A percentile compares a stretch with the other conserved stretches of the same genome.
These are phyloP conservation scores for Immersiella caudata DNA, from an alignment of 495 filamentous ascomycete species.

Conservation along the genomic window DNA sequence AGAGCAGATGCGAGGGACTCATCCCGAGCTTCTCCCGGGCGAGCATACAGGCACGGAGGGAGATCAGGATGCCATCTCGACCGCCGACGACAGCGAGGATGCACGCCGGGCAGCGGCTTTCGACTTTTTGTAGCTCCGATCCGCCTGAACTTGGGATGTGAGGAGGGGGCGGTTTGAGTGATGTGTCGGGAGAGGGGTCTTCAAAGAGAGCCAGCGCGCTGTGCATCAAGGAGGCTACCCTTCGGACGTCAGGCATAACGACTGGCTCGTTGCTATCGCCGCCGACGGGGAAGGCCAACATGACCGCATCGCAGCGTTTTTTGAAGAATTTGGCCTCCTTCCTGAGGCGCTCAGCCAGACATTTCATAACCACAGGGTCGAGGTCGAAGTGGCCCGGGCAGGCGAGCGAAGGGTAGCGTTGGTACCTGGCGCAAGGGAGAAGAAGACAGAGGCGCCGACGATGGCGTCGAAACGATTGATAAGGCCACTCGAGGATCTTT, in stretches of 20 bases:
- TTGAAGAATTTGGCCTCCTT: too few species aligned
- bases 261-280: too few species aligned
- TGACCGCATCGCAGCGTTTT: neutral
- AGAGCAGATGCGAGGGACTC: conserved; percentile 33
- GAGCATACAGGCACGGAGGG: conserved; percentile 39
- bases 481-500: neutral
- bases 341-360: neutral
- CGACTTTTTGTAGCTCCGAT: conserved; percentile 13
- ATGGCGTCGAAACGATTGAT: neutral
- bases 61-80: conserved; percentile 36
- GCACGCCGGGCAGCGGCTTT: conserved; percentile 49
- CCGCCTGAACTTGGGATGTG: too few species aligned
- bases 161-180: too few species aligned
- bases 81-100: conserved; percentile 48
- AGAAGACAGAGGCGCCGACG: neutral
- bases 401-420: neutral
- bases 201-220: too few species aligned
- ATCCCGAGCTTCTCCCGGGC: conserved; percentile 30
- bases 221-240: too few species aligned
- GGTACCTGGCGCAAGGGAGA: neutral
- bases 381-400: neutral
- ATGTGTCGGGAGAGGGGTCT: too few species aligned
- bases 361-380: neutral
- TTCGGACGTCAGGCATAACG: too few species aligned
- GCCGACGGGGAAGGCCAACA: too few species aligned